Evolutionary conservation across 306 rosid species (phyloP).

Genomic region (Vigna hirtella): DNA sequence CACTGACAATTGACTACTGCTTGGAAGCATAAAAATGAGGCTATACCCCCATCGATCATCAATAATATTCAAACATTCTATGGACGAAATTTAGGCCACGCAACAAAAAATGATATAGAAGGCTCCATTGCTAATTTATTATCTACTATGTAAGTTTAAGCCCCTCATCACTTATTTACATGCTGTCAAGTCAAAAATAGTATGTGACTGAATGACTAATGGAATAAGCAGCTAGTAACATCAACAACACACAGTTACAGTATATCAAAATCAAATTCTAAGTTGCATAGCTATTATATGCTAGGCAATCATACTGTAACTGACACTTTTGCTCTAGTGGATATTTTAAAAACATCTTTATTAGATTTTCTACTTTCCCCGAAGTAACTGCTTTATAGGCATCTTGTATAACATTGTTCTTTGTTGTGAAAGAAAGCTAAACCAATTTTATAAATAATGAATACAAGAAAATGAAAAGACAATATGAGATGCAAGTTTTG

Average conservation of each 20-base stretch:
- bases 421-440: constrained; percentile 11
- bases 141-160: background rate
- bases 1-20: constrained; percentile 2
- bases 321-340: background rate
- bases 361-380: background rate
- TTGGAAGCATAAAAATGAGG: background rate
- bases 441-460: background rate
- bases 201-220: background rate
- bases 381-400: background rate
- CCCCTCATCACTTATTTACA: background rate
- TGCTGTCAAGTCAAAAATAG: constrained; percentile 9
- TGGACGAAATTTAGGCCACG: background rate
- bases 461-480: background rate
- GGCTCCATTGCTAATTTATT: background rate
- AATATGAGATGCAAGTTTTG: constrained; percentile 2
- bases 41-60: too few relatives aligned
- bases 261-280: background rate
- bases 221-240: background rate
- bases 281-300: background rate
- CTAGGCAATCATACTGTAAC: background rate
- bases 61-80: too few relatives aligned
- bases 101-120: constrained; percentile 1
- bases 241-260: background rate
- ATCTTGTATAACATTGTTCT: constrained; percentile 18
- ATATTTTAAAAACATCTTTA: background rate